Evolutionary conservation across 1,139 yeast species (phyloP), one percentile per base, ranked within the genome.

Genomic region (Kodamaea anthophila): DNA sequence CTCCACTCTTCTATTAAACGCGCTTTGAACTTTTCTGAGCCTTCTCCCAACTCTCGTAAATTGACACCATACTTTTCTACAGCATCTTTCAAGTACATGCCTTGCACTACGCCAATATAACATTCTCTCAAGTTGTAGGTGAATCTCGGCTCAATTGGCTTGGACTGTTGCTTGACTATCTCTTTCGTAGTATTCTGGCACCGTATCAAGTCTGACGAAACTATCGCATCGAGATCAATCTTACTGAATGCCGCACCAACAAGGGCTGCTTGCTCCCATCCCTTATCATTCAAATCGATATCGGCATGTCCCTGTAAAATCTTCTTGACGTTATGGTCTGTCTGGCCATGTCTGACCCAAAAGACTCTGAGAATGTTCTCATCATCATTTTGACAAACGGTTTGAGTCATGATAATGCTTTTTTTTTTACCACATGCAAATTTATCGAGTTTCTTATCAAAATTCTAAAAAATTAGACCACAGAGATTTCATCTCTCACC

Each of bases 291-390:
- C 30, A 84, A 48, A 18, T 70, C 67, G 4, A 77, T 70, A 46
- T 84, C 75, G 28, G 58, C 42, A 47, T 84, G 94, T 3, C 94
- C 94, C 50, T 84, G 94, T 26, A 84, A 55, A 29, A 80, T 77
- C 50, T 75, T 77, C 36, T 67, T 50, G 13, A 67, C 62, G 49
- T 84, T 84, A 49, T 78, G 77, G 36, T 76, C 77, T 0, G 94
- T 84, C 49, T 81, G 91, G 3, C 94, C 94, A 45, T 84, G 94
- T 44, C 94, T 70, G 5, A 84, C 71, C 3, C 82, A 51, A 41
- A 79, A 76, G 2, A 84, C 49, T 14, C 86, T 60, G 3, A 80
- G 55, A 3, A 53, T 47, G 2, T 52, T 41, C 0, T 51, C 45
- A 43, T 73, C 66, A 3, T 39, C 40, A 42, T 71, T 70, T 21